Percentiles rank a stretch among this genome's conserved stretches.
Evolutionary conservation across 2,329 filamentous ascomycete genomes (phyloP).

Genomic region (Nemania sp.): DNA sequence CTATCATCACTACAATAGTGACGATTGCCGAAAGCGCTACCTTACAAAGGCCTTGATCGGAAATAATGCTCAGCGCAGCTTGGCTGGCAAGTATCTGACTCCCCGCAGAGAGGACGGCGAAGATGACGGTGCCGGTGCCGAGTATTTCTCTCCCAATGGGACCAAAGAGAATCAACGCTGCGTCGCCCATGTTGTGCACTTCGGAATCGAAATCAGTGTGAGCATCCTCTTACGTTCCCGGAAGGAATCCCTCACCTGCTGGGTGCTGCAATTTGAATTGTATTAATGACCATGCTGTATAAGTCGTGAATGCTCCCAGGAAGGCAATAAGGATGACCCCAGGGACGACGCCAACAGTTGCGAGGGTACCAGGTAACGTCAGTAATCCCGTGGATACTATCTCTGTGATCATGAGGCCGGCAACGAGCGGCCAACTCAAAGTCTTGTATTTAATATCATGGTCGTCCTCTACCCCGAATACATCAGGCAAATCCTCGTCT

Average conservation of each 20-base stretch:
- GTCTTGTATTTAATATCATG: constrained; percentile 65
- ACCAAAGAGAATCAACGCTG: constrained; percentile 65
- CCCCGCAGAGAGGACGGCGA: constrained; percentile 64
- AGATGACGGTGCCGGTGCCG: constrained; percentile 62
- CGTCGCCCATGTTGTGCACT: constrained; percentile 70
- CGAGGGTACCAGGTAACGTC: constrained; percentile 63
- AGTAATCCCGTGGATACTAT: constrained; percentile 67
- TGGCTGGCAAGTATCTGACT: constrained; percentile 64
- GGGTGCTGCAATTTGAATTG: constrained; percentile 66
- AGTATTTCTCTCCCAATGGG: constrained; percentile 63
- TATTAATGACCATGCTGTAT: constrained; percentile 62
- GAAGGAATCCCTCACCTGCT: constrained; percentile 55
- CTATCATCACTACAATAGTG: constrained; percentile 59
- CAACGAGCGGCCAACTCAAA: constrained; percentile 63
- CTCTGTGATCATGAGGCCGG: constrained; percentile 67
- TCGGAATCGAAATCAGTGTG: constrained; percentile 36
- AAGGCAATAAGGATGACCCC: constrained; percentile 64
- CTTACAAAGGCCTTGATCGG: constrained; percentile 60
- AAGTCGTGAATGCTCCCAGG: constrained; percentile 63
- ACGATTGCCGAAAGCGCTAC: constrained; percentile 65
- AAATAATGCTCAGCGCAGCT: constrained; percentile 61
- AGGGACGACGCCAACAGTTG: constrained; percentile 64
- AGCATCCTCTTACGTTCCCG: constrained; percentile 33
- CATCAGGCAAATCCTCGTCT: constrained; percentile 48
- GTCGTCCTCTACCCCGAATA: constrained; percentile 55